Evolutionary conservation across 495 filamentous ascomycete species (phyloP), one percentile per base, ranked within the genome.

Genomic region (Tuber magnatum): DNA sequence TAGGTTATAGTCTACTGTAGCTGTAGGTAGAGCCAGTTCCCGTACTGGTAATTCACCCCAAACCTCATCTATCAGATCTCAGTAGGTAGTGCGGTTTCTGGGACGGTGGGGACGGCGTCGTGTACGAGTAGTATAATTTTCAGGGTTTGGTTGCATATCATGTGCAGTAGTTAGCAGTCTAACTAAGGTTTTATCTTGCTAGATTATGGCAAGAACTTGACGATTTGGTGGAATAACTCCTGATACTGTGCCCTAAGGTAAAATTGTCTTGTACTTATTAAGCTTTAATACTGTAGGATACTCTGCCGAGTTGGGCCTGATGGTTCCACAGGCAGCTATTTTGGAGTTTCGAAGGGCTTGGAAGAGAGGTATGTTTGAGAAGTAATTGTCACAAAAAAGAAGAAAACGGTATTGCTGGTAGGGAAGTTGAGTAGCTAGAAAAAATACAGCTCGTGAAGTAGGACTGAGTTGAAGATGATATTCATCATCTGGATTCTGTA

Each of bases 351-450:
- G 39, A 42, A 73, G 38, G 22, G 48, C 68, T 6, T 9, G 5
- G 24, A 73, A 76, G 0, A 73, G 38, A 2, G 65, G 20, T 3
- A 73, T 65, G 43, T 76, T 68, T 3, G 75, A 43, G 32, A 76
- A 73, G 39, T 73, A 76, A 44, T 76, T 76, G 42, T 76, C 61
- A 16, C 71, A 76, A 28, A 69, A 76, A 5, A 76, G 38, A 44
- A 73, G 61, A 65, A 76, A 69, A 16, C 40, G 41, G 28, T 56
- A 24, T 24, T 20, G 14, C 7, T 28, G 41, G 38, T 69, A 69
- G 0, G 44, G 61, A n/a, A 73, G 28, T 8, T 35, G n/a, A 22
- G 61, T 69, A 5, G 46, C 22, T 0, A 69, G 35, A 24, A 65
- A 22, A 28, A 42, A 73, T 4, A 70, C 65, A 0, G 35, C n/a